A percentile compares a stretch with the other conserved stretches of the same genome.
phyloP scores from a whole-genome alignment of 805 yeast genomes.

The Sugiyamaella lignohabitans region DNA sequence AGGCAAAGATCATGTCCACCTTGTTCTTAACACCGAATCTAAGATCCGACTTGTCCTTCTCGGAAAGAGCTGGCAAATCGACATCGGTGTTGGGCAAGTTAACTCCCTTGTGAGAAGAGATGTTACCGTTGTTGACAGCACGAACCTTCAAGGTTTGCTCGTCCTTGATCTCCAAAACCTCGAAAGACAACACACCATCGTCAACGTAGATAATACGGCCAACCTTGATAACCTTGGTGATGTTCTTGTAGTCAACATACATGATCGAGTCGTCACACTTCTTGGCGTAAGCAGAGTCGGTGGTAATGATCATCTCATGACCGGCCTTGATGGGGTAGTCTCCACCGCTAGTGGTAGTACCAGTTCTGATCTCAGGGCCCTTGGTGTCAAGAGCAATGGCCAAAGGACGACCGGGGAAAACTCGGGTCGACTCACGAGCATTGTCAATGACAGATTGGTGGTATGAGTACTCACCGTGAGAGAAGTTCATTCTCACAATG shows the following conservation, averaged over 20 bases:
- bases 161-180: conserved; percentile 79
- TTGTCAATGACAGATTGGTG: conserved; percentile 96
- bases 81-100: conserved; percentile 98
- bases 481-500: conserved; percentile 98
- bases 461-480: conserved; percentile 97
- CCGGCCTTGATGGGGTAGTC: conserved; percentile 80
- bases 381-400: conserved; percentile 98
- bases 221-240: conserved; percentile 81
- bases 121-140: conserved; percentile 90
- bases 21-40: conserved; percentile 94
- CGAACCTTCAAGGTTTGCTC: conserved; percentile 74
- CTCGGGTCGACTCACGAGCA: conserved; percentile 86
- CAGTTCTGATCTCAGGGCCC: conserved; percentile 99
- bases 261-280: conserved; percentile 71
- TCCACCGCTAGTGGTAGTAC: conserved; percentile 72
- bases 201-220: conserved; percentile 94
- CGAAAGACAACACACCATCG: conserved; percentile 96
- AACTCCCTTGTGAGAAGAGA: conserved; percentile 97
- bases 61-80: conserved; percentile 95
- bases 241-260: conserved; percentile 93
- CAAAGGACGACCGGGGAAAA: conserved; percentile 91
- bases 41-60: conserved; percentile 91
- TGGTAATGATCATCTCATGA: conserved; percentile 90
- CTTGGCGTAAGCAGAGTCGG: conserved; percentile 72
- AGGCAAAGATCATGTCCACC: conserved; percentile 98